Percentiles rank a stretch among this genome's conserved stretches.
These are phyloP conservation scores for Zoysia japonica DNA, from an alignment of 176 grass and related monocot species.

Conservation along the genomic window DNA sequence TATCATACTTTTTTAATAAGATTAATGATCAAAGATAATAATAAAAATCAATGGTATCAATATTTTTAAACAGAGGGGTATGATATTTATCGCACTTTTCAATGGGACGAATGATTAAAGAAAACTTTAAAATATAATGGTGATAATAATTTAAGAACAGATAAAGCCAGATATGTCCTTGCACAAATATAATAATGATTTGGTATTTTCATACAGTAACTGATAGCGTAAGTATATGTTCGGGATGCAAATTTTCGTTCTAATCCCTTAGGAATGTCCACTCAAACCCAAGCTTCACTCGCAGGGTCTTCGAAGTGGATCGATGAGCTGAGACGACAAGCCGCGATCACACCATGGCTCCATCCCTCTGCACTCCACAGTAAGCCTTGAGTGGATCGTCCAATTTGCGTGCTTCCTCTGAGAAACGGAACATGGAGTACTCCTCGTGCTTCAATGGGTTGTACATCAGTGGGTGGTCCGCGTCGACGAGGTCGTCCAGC, in stretches of 20 bases:
- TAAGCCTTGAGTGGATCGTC: constrained; percentile 16
- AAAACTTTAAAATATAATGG: no score
- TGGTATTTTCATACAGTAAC: neutral
- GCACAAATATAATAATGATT: no score
- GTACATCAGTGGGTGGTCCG: constrained; percentile 10
- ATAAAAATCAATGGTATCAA: no score
- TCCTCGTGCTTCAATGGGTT: constrained; percentile 23
- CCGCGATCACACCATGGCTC: neutral
- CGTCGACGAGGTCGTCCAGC: constrained; percentile 35
- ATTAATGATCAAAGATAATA: no score
- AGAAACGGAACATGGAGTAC: constrained; percentile 16
- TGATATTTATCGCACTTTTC: no score
- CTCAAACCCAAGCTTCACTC: neutral
- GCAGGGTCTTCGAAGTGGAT: neutral
- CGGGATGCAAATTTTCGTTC: neutral
- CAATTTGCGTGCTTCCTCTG: neutral
- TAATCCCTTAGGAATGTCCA: neutral
- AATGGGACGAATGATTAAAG: no score
- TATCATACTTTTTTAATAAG: no score
- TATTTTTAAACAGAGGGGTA: no score
- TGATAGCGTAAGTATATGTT: neutral
- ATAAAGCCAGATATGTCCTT: no score
- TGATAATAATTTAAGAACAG: no score
- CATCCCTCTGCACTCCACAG: constrained; percentile 10
- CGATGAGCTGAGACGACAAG: neutral